Conservation (phyloP, 768 basidiomycete genomes). For the Xerocomus brunneocitrinus region DNA sequence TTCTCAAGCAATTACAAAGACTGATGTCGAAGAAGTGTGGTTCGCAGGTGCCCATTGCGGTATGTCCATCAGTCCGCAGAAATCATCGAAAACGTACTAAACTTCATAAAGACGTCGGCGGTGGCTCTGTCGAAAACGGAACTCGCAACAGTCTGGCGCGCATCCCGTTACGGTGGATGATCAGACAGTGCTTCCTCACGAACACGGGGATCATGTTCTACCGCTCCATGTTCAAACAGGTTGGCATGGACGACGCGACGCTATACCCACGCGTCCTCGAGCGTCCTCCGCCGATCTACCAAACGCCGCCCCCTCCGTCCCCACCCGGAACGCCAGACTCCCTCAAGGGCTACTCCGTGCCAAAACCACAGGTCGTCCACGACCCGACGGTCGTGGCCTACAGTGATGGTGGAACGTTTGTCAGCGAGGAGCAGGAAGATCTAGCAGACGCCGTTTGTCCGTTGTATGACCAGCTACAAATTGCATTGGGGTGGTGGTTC, state of each 20-base stretch:
- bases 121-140: slow-evolving; percentile 59
- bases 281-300: slow-evolving; percentile 38
- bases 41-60: slow-evolving; percentile 73
- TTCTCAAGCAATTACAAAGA: slow-evolving; percentile 34
- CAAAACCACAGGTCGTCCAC: slow-evolving; percentile 14
- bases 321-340: slow-evolving; percentile 10
- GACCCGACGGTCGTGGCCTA: slow-evolving; percentile 16
- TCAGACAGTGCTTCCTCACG: slow-evolving; percentile 58
- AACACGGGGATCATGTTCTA: slow-evolving; percentile 58
- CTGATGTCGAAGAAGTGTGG: slow-evolving; percentile 76
- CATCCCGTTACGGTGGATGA: slow-evolving; percentile 75
- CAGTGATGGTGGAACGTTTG: slow-evolving; percentile 16
- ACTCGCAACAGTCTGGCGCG: slow-evolving; percentile 58
- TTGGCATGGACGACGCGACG: slow-evolving; percentile 45
- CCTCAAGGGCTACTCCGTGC: slow-evolving; percentile 4
- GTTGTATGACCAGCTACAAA: slow-evolving; percentile 54
- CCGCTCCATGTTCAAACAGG: slow-evolving; percentile 35
- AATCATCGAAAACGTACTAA: not conserved
- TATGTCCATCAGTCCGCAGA: slow-evolving; percentile 26
- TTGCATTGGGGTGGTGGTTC: slow-evolving; percentile 55
- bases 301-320: slow-evolving; percentile 16
- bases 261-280: slow-evolving; percentile 42
- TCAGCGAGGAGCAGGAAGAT: slow-evolving; percentile 61
- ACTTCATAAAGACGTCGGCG: slow-evolving; percentile 59
- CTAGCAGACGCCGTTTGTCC: slow-evolving; percentile 50